A percentile compares a stretch with the other conserved stretches of the same genome.
phyloP scores from a whole-genome alignment of 164 flowering plant genomes.

The Dillenia suffruticosa region DNA sequence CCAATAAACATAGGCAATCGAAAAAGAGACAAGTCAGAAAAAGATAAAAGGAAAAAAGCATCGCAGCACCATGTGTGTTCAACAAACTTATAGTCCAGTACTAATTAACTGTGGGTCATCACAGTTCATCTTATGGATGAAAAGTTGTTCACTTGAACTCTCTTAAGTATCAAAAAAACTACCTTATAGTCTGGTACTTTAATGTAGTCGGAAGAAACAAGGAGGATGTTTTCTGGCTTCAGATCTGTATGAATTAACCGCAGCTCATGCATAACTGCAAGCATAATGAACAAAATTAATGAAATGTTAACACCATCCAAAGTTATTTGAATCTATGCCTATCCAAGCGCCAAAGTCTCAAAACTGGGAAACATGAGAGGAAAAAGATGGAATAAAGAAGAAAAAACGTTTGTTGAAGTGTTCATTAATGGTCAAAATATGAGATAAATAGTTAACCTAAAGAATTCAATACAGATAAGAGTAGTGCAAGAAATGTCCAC shows the following conservation, averaged over 20 bases:
- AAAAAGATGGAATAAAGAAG: constrained; percentile 2
- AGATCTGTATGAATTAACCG: constrained; percentile 88
- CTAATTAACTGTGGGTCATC: constrained; percentile 6
- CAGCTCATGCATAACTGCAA: constrained; percentile 91
- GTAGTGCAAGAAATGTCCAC: constrained; percentile 60
- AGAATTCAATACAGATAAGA: constrained; percentile 17
- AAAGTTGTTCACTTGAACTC: no score
- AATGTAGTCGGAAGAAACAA: constrained; percentile 74
- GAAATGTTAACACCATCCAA: no score
- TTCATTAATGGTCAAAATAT: no score
- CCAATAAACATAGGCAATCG: no score
- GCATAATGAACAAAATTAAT: not conserved
- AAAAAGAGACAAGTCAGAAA: not conserved
- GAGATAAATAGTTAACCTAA: no score
- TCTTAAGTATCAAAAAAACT: not conserved
- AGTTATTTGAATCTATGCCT: no score
- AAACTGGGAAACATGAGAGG: not conserved
- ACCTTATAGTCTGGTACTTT: constrained; percentile 94
- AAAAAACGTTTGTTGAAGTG: not conserved
- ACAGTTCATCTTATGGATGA: no score
- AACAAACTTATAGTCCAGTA: constrained; percentile 83
- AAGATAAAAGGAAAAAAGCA: not conserved
- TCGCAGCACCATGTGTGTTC: no score
- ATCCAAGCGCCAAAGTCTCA: no score
- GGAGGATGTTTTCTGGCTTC: constrained; percentile 93